phyloP scores from a whole-genome alignment of 192 early-diverging fungal genomes.

The Geosiphon pyriformis region DNA sequence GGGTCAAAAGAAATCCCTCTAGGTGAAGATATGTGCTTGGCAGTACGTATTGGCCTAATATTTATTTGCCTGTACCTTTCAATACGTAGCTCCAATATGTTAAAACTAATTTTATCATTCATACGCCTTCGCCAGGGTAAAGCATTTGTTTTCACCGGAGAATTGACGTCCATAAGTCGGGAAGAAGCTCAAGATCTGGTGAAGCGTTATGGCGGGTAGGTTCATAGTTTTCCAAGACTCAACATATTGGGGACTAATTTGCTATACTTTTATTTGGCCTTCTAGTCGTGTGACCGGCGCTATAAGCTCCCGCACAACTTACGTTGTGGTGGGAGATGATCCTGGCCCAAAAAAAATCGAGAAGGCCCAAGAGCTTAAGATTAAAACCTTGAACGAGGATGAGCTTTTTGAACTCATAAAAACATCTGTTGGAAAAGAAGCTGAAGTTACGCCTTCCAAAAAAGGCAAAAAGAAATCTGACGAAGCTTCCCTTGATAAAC shows the following conservation, averaged over 20 bases:
- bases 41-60: constrained; percentile 23
- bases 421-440: constrained; percentile 35
- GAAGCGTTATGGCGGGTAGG: constrained; percentile 80
- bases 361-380: constrained; percentile 65
- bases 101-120: not conserved
- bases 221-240: not conserved
- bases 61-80: not conserved
- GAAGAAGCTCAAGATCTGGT: constrained; percentile 77
- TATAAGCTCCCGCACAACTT: constrained; percentile 79
- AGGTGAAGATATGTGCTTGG: constrained; percentile 69
- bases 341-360: constrained; percentile 79
- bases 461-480: too few relatives aligned
- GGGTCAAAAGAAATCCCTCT: constrained; percentile 67
- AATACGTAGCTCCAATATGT: not conserved
- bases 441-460: not conserved
- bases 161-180: constrained; percentile 68
- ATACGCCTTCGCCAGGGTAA: constrained; percentile 54
- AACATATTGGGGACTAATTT: constrained; percentile 5
- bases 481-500: too few relatives aligned
- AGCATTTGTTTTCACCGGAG: constrained; percentile 94
- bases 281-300: constrained; percentile 63
- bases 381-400: constrained; percentile 78
- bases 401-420: constrained; percentile 76
- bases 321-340: constrained; percentile 81
- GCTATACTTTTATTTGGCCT: not conserved